These are phyloP conservation scores for peach (Prunus persica) DNA, from an alignment of 306 rosid genomes.

Conservation along the genomic window Prunus_persica_NCBIv2 NC_034012.1:8209501-8210000, in stretches of 20 bases:
- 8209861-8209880: background rate
- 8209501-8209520: too few species aligned
- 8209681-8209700: background rate
- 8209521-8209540: too few species aligned
- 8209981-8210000: slow-evolving; percentile 3
- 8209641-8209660: too few species aligned
- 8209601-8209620: too few species aligned
- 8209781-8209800: background rate
- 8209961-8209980: background rate
- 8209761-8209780: background rate
- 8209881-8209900: background rate
- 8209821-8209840: background rate
- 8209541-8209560: too few species aligned
- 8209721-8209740: background rate
- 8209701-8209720: background rate
- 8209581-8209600: too few species aligned
- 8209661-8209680: too few species aligned
- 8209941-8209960: background rate
- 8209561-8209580: accelerated
- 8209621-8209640: too few species aligned
- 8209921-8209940: background rate
- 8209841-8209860: background rate
- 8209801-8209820: background rate
- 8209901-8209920: background rate
- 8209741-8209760: background rate